Evolutionary conservation across 306 rosid genomes (phyloP).

Genomic region (Casuarina cunninghamiana): DNA sequence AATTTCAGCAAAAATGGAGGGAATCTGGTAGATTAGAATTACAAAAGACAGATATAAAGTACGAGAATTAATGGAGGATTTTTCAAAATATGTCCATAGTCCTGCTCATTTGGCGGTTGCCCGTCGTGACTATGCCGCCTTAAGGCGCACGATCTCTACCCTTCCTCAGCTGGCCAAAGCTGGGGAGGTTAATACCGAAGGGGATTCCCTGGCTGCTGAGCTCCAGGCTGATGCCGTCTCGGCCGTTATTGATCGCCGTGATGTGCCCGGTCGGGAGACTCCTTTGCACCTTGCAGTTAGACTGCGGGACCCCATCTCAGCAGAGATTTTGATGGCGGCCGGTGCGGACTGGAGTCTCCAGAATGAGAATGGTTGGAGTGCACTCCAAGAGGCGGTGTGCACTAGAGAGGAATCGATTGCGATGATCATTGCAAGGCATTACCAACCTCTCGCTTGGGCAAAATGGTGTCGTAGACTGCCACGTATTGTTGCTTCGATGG

Average conservation of each 20-base stretch:
- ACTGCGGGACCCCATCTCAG: conserved; percentile 71
- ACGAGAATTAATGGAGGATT: conserved; percentile 67
- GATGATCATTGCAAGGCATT: conserved; percentile 84
- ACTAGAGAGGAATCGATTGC: conserved; percentile 91
- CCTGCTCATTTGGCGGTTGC: conserved; percentile 88
- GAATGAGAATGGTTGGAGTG: conserved; percentile 98
- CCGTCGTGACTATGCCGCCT: conserved; percentile 66
- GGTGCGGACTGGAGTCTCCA: conserved; percentile 99
- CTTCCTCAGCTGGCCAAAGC: conserved; percentile 87
- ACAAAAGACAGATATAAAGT: conserved; percentile 29
- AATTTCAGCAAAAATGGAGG: conserved; percentile 46
- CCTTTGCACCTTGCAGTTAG: conserved; percentile 98
- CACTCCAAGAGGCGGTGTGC: conserved; percentile 97
- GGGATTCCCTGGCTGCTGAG: conserved; percentile 84
- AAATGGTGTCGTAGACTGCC: conserved; percentile 99
- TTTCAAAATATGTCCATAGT: conserved; percentile 75
- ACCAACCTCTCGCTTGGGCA: conserved; percentile 97
- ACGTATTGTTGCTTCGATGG: conserved; percentile 84
- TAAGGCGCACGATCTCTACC: conserved; percentile 54
- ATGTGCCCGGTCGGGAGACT: conserved; percentile 96
- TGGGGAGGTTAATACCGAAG: conserved; percentile 74
- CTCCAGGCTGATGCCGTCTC: conserved; percentile 75
- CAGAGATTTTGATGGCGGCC: conserved; percentile 94
- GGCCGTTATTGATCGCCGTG: conserved; percentile 76
- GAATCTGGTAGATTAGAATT: conserved; percentile 37